Base-by-base conservation (phyloP, 2,329 filamentous ascomycete genomes). In the Claviceps quebecensis region DNA sequence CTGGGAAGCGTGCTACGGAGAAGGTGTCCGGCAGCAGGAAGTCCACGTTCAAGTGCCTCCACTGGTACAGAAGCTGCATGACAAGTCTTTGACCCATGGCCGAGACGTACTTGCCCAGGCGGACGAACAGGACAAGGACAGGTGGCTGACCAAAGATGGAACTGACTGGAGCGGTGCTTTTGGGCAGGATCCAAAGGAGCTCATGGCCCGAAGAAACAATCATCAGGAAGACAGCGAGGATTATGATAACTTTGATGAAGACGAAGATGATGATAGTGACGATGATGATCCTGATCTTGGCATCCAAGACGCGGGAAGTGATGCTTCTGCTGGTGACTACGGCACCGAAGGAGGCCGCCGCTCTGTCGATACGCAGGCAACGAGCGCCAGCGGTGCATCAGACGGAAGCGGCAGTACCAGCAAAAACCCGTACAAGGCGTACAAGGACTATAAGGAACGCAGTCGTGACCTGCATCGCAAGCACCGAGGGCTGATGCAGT, bases 401-500 rank as follows among this genome's bases (percentile, higher is more conserved):
- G 55, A 54, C 14, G 67, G 60, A 48, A 64, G 57, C 37, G 63
- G 62, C 49, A 69, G 68, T 58, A 63, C 62, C 52, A 70, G 68
- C 59, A 75, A 70, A 59, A 79, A 79, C 56, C 79, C 78, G 0
- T 66, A 80, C 54, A 72, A 72, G 57, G 71, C 75, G 57, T 73
- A 76, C 62, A 81, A 81, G 63, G 76, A 83, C 22, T 80, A 84
- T 63, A 81, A 80, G 59, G 73, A 74, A 52, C 76, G 81, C 55
- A 87, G 83, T 62, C 80, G 84, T 56, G 81, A 86, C 45, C 74
- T 96, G 63, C 84, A 90, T 64, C 79, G 90, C 0, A 88, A 90
- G 69, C 89, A 96, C 59, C 77, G 90, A 11, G 91, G 91, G 0
- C 61, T 95, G 63, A 95, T 96, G 87, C 91, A 97, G 66, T 97